A percentile compares a stretch with the other conserved stretches of the same genome.
phyloP scores from a whole-genome alignment of 345 rosid species.

The Linum usitatissimum region DNA sequence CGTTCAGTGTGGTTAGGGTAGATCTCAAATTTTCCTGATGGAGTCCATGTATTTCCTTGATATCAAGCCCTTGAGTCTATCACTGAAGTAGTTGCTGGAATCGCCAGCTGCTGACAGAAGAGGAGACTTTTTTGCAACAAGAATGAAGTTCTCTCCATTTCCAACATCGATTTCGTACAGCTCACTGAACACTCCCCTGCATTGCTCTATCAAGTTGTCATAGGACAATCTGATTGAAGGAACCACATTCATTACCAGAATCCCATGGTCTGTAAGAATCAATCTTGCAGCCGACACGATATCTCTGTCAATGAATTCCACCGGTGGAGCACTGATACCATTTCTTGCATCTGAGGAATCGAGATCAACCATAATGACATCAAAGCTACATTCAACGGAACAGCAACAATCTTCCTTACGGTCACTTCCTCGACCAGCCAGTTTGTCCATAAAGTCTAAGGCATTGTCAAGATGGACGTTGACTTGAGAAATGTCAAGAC shows the following conservation, averaged over 20 bases:
- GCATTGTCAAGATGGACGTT: slow-evolving; percentile 41
- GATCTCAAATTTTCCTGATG: slow-evolving; percentile 34
- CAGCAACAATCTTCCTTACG: slow-evolving; percentile 4
- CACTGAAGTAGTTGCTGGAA: slow-evolving; percentile 21
- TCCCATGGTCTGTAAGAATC: slow-evolving; percentile 41
- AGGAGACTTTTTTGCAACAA: slow-evolving; percentile 33
- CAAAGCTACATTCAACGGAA: slow-evolving; percentile 27
- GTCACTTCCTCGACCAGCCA: slow-evolving; percentile 13
- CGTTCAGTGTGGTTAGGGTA: not conserved
- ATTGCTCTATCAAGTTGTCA: slow-evolving; percentile 23
- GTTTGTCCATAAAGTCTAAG: slow-evolving; percentile 33
- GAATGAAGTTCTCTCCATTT: slow-evolving; percentile 57
- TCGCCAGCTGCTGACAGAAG: slow-evolving; percentile 11
- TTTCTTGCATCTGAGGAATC: slow-evolving; percentile 42
- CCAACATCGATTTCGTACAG: slow-evolving; percentile 67
- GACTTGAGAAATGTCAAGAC: slow-evolving; percentile 38
- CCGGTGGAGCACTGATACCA: slow-evolving; percentile 63
- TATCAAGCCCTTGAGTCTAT: slow-evolving; percentile 22
- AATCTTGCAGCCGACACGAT: slow-evolving; percentile 43
- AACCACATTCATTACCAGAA: slow-evolving; percentile 56
- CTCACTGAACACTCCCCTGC: slow-evolving; percentile 37
- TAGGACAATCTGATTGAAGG: slow-evolving; percentile 38
- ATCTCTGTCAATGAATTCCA: slow-evolving; percentile 37
- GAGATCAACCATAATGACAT: slow-evolving; percentile 75
- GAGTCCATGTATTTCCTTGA: slow-evolving; percentile 36